Evolutionary conservation across 2,329 filamentous ascomycete genomes (phyloP).

Genomic region (Aaosphaeria arxii): DNA sequence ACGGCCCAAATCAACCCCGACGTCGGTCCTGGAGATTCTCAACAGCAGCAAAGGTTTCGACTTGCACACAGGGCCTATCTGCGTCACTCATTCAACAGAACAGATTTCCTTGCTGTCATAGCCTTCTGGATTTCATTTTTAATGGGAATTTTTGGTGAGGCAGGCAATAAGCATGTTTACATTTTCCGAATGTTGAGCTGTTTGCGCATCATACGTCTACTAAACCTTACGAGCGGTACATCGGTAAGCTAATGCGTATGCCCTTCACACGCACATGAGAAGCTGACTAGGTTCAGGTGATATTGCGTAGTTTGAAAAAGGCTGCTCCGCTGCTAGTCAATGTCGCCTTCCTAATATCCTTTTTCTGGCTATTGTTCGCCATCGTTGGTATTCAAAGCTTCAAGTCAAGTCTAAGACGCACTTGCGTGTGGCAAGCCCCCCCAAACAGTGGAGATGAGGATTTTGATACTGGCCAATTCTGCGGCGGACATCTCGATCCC

Average conservation of each 20-base stretch:
- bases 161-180: constrained; percentile 70
- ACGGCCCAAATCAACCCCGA: constrained; percentile 60
- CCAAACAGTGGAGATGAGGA: constrained; percentile 48
- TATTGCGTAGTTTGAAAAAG: constrained; percentile 91
- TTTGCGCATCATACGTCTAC: constrained; percentile 84
- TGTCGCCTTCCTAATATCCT: constrained; percentile 89
- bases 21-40: constrained; percentile 55
- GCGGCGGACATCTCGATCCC: constrained; percentile 72
- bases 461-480: constrained; percentile 65
- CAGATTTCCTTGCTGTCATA: constrained; percentile 93
- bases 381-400: constrained; percentile 97
- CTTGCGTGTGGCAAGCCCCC: constrained; percentile 54
- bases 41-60: constrained; percentile 79
- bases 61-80: constrained; percentile 89
- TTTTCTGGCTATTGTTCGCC: constrained; percentile 97
- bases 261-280: background rate
- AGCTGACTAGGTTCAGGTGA: constrained; percentile 60
- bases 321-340: constrained; percentile 88
- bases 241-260: constrained; percentile 57
- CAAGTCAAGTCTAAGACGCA: constrained; percentile 50
- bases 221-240: constrained; percentile 90
- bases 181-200: constrained; percentile 97
- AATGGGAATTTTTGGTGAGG: constrained; percentile 67
- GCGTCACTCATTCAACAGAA: constrained; percentile 89
- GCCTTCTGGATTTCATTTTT: constrained; percentile 91